Evolutionary conservation across 1,139 yeast genomes (phyloP).

Genomic region (Lodderomyces oxycetoniae): DNA sequence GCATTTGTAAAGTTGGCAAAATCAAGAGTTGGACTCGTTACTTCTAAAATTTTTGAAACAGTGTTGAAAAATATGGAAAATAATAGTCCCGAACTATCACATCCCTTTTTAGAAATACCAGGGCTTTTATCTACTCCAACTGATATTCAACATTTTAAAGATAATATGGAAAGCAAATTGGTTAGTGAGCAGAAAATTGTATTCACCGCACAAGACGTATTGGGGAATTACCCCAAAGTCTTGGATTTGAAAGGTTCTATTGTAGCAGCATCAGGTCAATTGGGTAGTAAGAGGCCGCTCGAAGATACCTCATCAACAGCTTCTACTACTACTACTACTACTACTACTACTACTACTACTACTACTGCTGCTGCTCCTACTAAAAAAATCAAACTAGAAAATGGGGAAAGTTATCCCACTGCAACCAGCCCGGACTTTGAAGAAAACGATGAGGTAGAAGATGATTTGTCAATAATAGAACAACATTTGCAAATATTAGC

Average conservation of each 20-base stretch:
- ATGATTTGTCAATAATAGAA: slow-evolving; percentile 21
- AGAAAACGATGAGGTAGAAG: slow-evolving; percentile 1
- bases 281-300: slow-evolving; percentile 26
- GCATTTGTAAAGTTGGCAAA: slow-evolving; percentile 61
- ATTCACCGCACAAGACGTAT: slow-evolving; percentile 53
- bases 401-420: slow-evolving; percentile 13
- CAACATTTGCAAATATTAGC: slow-evolving; percentile 54
- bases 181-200: slow-evolving; percentile 39
- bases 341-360: too few relatives aligned
- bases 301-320: slow-evolving; percentile 16
- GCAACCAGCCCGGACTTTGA: slow-evolving; percentile 8
- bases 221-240: slow-evolving; percentile 39
- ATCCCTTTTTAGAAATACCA: slow-evolving; percentile 28
- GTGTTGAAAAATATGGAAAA: slow-evolving; percentile 59
- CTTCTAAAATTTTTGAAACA: slow-evolving; percentile 60
- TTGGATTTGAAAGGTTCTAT: slow-evolving; percentile 50
- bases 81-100: slow-evolving; percentile 40
- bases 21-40: slow-evolving; percentile 64
- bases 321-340: slow-evolving; percentile 9
- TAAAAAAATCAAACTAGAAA: slow-evolving; percentile 46
- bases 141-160: slow-evolving; percentile 26
- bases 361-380: slow-evolving; percentile 27
- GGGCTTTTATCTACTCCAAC: slow-evolving; percentile 42
- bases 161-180: slow-evolving; percentile 30
- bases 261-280: slow-evolving; percentile 30